Evolutionary conservation across 441 rosid species (phyloP).

Genomic region (Sinapis alba): DNA sequence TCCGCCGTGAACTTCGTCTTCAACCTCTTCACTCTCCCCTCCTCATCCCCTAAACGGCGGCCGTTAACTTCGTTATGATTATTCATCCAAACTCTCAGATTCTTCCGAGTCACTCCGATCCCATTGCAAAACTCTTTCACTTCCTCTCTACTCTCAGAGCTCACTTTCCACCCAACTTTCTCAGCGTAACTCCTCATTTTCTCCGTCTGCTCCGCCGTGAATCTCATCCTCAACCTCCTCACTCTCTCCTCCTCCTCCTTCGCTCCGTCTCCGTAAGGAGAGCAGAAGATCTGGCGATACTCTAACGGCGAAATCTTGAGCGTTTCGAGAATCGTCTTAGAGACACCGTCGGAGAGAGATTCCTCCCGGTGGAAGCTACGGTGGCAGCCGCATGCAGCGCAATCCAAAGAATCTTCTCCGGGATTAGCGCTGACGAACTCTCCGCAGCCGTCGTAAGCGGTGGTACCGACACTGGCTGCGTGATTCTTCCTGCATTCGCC

Average conservation of each 20-base stretch:
- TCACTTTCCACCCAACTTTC: constrained; percentile 30
- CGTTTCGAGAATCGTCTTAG: too few relatives aligned
- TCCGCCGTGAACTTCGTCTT: constrained; percentile 36
- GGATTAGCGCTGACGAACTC: constrained; percentile 18
- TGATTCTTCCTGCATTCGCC: constrained; percentile 35
- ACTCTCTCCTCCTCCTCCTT: neutral
- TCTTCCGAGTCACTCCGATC: constrained; percentile 19
- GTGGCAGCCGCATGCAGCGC: constrained; percentile 33
- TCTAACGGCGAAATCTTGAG: neutral
- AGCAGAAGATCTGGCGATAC: constrained; percentile 28
- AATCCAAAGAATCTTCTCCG: neutral
- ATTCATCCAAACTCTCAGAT: constrained; percentile 26
- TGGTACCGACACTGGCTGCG: neutral
- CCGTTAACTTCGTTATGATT: constrained; percentile 14
- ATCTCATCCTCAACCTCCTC: constrained; percentile 28
- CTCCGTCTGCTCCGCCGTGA: constrained; percentile 36
- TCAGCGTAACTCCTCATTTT: constrained; percentile 30
- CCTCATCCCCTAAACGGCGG: neutral
- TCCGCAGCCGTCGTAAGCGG: constrained; percentile 37
- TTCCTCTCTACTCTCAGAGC: neutral
- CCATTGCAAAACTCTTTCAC: constrained; percentile 17
- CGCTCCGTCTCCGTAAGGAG: constrained; percentile 19
- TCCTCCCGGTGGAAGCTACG: constrained; percentile 23
- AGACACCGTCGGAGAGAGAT: neutral
- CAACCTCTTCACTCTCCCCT: constrained; percentile 22